Percentiles rank a stretch among this genome's conserved stretches.
phyloP scores from a whole-genome alignment of 352 stramenopile genomes.

The Pythium dissotocum region DNA sequence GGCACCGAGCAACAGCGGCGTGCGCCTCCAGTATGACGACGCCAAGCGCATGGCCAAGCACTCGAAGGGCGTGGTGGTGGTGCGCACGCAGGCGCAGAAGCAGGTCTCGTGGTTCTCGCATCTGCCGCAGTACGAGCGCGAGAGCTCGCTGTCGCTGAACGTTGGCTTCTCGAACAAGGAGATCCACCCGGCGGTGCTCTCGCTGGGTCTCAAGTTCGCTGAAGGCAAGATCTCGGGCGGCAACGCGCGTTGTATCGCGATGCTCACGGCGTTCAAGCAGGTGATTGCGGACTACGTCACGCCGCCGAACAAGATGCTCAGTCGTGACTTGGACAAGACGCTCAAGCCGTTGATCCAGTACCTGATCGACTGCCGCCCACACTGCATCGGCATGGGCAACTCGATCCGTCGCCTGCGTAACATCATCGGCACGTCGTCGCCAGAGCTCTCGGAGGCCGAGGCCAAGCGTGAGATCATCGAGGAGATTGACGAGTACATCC shows the following conservation, averaged over 20 bases:
- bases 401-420: slow-evolving; percentile 91
- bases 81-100: slow-evolving; percentile 79
- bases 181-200: slow-evolving; percentile 90
- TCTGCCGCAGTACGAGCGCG: slow-evolving; percentile 82
- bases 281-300: slow-evolving; percentile 91
- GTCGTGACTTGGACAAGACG: slow-evolving; percentile 85
- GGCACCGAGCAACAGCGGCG: slow-evolving; percentile 40
- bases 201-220: slow-evolving; percentile 92
- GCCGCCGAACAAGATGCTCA: slow-evolving; percentile 73
- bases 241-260: slow-evolving; percentile 92
- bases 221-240: slow-evolving; percentile 87
- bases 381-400: slow-evolving; percentile 95
- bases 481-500: slow-evolving; percentile 93
- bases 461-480: slow-evolving; percentile 85
- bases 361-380: slow-evolving; percentile 92
- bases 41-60: slow-evolving; percentile 75
- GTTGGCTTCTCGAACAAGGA: slow-evolving; percentile 73
- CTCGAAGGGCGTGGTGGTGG: slow-evolving; percentile 67
- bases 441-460: slow-evolving; percentile 85
- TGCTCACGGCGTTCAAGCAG: slow-evolving; percentile 92
- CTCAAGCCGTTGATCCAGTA: slow-evolving; percentile 95
- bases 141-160: slow-evolving; percentile 74
- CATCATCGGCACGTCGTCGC: slow-evolving; percentile 85
- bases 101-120: slow-evolving; percentile 84
- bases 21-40: slow-evolving; percentile 76